phyloP scores from a whole-genome alignment of 1,284 basidiomycete genomes.

The Ceratobasidium sp. region DNA sequence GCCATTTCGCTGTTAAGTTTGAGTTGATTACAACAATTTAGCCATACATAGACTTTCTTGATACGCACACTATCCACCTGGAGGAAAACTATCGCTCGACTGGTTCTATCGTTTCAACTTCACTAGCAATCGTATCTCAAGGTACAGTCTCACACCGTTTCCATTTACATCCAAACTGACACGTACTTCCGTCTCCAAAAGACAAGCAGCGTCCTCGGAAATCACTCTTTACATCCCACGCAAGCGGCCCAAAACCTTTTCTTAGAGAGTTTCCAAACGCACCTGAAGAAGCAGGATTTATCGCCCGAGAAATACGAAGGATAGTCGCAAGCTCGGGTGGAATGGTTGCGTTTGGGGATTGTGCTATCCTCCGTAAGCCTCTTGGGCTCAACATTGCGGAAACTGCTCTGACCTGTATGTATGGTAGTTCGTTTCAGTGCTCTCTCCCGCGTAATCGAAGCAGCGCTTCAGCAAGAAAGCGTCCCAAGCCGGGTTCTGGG shows the following conservation, averaged over 20 bases:
- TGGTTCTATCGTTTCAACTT: slow-evolving; percentile 78
- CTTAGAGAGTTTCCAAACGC: slow-evolving; percentile 63
- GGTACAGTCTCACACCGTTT: slow-evolving; percentile 61
- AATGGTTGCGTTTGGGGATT: slow-evolving; percentile 79
- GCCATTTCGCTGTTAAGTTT: slow-evolving; percentile 18
- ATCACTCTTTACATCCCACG: slow-evolving; percentile 80
- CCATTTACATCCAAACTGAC: slow-evolving; percentile 6
- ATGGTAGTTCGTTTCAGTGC: slow-evolving; percentile 83
- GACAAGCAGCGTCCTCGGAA: slow-evolving; percentile 82
- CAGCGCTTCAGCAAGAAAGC: slow-evolving; percentile 79
- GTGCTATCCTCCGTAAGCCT: slow-evolving; percentile 81
- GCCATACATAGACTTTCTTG: slow-evolving; percentile 71
- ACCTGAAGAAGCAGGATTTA: slow-evolving; percentile 73
- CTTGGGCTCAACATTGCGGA: neutral
- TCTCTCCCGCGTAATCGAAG: slow-evolving; percentile 82
- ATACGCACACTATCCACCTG: slow-evolving; percentile 76
- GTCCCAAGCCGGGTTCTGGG: slow-evolving; percentile 85
- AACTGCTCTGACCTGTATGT: neutral
- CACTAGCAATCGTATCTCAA: slow-evolving; percentile 84
- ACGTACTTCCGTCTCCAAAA: slow-evolving; percentile 53
- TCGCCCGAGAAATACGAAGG: slow-evolving; percentile 86
- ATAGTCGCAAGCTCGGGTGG: slow-evolving; percentile 81
- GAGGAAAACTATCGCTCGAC: slow-evolving; percentile 94
- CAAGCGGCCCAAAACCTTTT: slow-evolving; percentile 71
- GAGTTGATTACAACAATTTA: slow-evolving; percentile 5